Conservation (phyloP, 2,329 filamentous ascomycete species). For the Ascochyta viciae-villosae region DNA sequence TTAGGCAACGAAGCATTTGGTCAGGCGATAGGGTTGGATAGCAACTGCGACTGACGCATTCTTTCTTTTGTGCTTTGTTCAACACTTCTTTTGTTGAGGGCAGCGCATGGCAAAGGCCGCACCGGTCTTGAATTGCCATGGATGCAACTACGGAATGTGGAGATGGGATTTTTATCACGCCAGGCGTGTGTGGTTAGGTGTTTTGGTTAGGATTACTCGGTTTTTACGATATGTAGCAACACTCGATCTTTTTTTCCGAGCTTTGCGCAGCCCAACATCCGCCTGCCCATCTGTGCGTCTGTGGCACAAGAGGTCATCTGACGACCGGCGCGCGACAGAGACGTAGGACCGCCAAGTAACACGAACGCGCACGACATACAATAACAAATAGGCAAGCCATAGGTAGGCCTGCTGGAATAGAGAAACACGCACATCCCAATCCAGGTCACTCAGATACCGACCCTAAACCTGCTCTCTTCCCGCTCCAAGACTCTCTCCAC, state of each 20-base stretch:
- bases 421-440: neutral
- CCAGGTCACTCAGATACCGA: neutral
- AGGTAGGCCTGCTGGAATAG: neutral
- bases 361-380: neutral
- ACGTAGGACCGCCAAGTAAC: neutral
- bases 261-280: neutral
- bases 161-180: conserved; percentile 29
- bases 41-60: conserved; percentile 20
- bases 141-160: conserved; percentile 20
- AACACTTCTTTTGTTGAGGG: conserved; percentile 18
- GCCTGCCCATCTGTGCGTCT: conserved; percentile 1
- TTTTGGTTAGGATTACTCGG: conserved; percentile 30
- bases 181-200: conserved; percentile 36
- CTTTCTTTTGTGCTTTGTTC: conserved; percentile 28
- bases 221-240: conserved; percentile 39
- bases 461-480: neutral
- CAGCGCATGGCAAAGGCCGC: conserved; percentile 11
- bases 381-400: neutral
- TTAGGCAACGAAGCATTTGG: conserved; percentile 6
- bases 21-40: conserved; percentile 2
- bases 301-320: conserved; percentile 2
- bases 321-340: neutral
- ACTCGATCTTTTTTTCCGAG: conserved; percentile 20
- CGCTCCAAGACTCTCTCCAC: neutral
- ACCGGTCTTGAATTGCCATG: conserved; percentile 14